phyloP scores from a whole-genome alignment of 2,329 filamentous ascomycete species.

The Pseudomassariella vexata region DNA sequence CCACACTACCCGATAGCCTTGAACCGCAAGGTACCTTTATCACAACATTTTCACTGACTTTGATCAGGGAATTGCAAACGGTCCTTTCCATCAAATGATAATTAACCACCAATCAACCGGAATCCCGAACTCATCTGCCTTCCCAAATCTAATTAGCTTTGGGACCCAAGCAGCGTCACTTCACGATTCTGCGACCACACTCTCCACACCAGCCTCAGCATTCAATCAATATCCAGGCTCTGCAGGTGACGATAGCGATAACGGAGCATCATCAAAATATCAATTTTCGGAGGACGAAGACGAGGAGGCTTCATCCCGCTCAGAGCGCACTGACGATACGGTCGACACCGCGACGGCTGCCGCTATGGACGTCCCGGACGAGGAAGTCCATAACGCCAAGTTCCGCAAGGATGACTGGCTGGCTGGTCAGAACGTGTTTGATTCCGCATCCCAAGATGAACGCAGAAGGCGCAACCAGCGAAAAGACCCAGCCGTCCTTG shows the following conservation, averaged over 20 bases:
- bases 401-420: conserved; percentile 65
- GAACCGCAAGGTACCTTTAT: too few species aligned
- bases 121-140: too few species aligned
- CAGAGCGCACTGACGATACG: conserved; percentile 18
- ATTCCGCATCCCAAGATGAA: conserved; percentile 69
- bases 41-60: conserved; percentile 4
- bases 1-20: too few species aligned
- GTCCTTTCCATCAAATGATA: too few species aligned
- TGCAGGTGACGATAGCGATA: conserved; percentile 12
- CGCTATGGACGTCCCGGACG: conserved; percentile 14
- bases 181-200: too few species aligned
- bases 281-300: conserved; percentile 21
- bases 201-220: conserved; percentile 7
- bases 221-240: too few species aligned
- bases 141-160: background rate
- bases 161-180: background rate
- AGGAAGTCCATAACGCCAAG: conserved; percentile 28
- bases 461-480: conserved; percentile 72
- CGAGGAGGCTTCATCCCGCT: conserved; percentile 11
- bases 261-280: conserved; percentile 17
- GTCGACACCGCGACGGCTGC: conserved; percentile 21
- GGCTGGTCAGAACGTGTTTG: conserved; percentile 77
- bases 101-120: too few species aligned
- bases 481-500: conserved; percentile 66
- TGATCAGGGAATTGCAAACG: conserved; percentile 2